These are phyloP conservation scores for Aspergillus asperescens DNA, from an alignment of 495 filamentous ascomycete genomes.

Conservation along the genomic window DNA sequence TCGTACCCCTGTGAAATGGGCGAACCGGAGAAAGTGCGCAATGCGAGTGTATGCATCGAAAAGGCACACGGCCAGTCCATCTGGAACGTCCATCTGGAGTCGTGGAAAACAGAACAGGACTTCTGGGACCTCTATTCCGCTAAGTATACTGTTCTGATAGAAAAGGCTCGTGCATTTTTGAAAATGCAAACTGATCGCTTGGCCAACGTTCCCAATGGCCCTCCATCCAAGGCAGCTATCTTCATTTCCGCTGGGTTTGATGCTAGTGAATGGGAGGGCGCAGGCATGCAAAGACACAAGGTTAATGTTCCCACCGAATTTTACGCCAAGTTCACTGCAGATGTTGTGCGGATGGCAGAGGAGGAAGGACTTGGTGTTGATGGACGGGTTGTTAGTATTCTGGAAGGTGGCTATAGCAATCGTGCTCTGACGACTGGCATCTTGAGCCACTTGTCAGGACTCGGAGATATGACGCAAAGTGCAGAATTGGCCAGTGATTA, in stretches of 20 bases:
- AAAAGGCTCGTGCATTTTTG: constrained; percentile 75
- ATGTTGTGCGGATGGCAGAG: constrained; percentile 74
- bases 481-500: not conserved
- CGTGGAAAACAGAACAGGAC: constrained; percentile 72
- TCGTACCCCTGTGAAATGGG: constrained; percentile 91
- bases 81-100: constrained; percentile 92
- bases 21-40: constrained; percentile 82
- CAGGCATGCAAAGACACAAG: constrained; percentile 87
- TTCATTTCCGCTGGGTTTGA: constrained; percentile 96
- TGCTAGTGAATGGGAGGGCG: constrained; percentile 88
- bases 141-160: constrained; percentile 67
- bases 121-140: constrained; percentile 85
- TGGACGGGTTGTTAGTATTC: constrained; percentile 82
- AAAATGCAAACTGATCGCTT: constrained; percentile 60
- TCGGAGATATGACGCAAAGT: constrained; percentile 41
- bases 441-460: constrained; percentile 78
- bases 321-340: constrained; percentile 82
- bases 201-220: constrained; percentile 44
- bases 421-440: constrained; percentile 82
- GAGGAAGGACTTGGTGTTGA: constrained; percentile 73
- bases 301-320: constrained; percentile 96
- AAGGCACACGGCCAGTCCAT: constrained; percentile 86
- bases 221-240: constrained; percentile 70
- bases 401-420: constrained; percentile 95
- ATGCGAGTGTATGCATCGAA: constrained; percentile 87